Base-by-base conservation (phyloP, 2,329 filamentous ascomycete species). In the Diaporthe batatas region DNA sequence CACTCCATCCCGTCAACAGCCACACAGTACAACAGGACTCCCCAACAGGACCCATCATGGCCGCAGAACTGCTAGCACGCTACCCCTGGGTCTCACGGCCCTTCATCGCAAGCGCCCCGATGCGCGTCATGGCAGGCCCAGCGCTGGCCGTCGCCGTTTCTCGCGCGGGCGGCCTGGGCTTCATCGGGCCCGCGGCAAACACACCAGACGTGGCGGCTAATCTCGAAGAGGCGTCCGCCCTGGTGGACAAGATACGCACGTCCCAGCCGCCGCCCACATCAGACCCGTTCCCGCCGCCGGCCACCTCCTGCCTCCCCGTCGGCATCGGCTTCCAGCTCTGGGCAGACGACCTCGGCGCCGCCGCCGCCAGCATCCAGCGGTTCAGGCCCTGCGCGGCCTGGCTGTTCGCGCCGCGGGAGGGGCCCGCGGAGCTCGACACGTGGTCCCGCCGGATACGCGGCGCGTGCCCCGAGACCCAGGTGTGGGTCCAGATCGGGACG, bases 81-180 rank as follows among this genome's bases (percentile, higher is more conserved):
- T 78, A 78, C 77, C 89, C 90, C 76, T 93, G 91, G 90, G 86
- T 85, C 6, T 79, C 83, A 47, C 76, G 81, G 2, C 91, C 91
- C 7, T 80, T 93, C 25, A 85, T 94, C 39, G 84, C 87, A 58
- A 84, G 86, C 49, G 92, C 91, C 1, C 93, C 93, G 0, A 94
- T 95, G 92, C 88, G 91, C 58, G 84, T 90, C 47, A 89, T 94
- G 86, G 76, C 86, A 80, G 78, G 87, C 79, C 74, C 85, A 78
- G 76, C 82, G 0, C 85, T 94, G 3, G 90, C 91, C 3, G 82
- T 90, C 42, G 87, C 90, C 55, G 86, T 93, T 18, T 90, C 91
- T 71, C 92, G 92, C 75, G 91, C 93, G 8, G 93, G 93, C 23
- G 93, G 93, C 0, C 85, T 94, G 1, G 88, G 85, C 14, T 87